Conservation (phyloP, 306 rosid genomes). For the Rubus parviflorus region DNA sequence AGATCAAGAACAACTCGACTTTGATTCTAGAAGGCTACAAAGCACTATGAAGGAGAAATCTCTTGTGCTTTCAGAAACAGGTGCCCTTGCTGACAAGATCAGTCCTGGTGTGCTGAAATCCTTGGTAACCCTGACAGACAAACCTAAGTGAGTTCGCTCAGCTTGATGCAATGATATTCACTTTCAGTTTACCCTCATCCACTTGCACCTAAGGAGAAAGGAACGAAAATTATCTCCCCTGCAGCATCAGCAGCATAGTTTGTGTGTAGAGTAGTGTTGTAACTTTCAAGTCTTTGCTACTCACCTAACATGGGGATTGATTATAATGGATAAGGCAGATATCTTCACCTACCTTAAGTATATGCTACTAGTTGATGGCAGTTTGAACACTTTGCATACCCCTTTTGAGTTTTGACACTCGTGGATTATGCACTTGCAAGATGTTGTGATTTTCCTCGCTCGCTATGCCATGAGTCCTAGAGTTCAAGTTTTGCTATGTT, state of each 20-base stretch:
- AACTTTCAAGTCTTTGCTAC: neutral
- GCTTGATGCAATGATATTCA: constrained; percentile 12
- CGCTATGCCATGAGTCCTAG: neutral
- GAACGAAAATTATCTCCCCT: neutral
- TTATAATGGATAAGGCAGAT: neutral
- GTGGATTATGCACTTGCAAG: too few relatives aligned
- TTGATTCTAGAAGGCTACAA: constrained; percentile 71
- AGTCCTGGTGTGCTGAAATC: constrained; percentile 74
- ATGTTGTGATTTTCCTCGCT: neutral
- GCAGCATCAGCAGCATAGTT: neutral
- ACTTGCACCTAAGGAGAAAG: neutral
- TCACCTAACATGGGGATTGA: neutral
- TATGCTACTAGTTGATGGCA: neutral
- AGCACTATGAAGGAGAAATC: constrained; percentile 80
- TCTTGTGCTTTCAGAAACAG: constrained; percentile 68
- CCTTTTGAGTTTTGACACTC: neutral
- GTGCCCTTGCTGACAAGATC: constrained; percentile 71
- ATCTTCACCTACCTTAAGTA: neutral
- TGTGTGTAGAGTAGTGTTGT: neutral
- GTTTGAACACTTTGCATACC: constrained; percentile 2
- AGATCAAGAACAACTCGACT: constrained; percentile 78
- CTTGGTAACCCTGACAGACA: constrained; percentile 70
- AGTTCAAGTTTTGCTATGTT: neutral
- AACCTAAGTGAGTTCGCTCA: constrained; percentile 39
- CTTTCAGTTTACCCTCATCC: constrained; percentile 1